Percentiles rank a stretch among this genome's conserved stretches.
These are phyloP conservation scores for Linnemannia exigua DNA, from an alignment of 192 early-diverging fungal genomes.

Conservation along the genomic window DNA sequence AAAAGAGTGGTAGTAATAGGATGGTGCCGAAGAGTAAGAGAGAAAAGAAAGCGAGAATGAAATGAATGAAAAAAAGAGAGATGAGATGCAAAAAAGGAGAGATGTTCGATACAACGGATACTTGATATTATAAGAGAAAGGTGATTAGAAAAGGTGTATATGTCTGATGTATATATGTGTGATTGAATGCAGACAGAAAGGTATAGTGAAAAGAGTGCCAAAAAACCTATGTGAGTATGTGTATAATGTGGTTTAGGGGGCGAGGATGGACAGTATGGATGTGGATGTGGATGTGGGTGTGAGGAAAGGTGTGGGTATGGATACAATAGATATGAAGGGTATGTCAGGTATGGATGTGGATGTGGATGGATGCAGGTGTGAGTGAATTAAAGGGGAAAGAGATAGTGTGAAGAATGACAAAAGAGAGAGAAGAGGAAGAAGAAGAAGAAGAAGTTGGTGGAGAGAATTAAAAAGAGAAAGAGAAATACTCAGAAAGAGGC, in stretches of 20 bases:
- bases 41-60: neutral
- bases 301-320: neutral
- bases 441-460: neutral
- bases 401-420: neutral
- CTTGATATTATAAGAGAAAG: neutral
- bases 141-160: neutral
- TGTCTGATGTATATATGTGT: neutral
- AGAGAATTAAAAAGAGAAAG: neutral
- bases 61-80: neutral
- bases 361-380: neutral
- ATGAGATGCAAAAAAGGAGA: neutral
- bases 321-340: neutral
- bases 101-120: neutral
- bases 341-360: neutral
- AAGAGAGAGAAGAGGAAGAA: neutral
- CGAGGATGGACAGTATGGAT: neutral
- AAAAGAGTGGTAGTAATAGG: neutral
- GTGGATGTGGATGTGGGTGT: neutral
- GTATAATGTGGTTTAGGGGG: constrained; percentile 4
- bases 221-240: neutral
- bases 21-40: neutral
- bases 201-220: neutral
- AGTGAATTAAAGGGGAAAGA: neutral
- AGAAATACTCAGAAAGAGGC: neutral
- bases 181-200: neutral